These are phyloP conservation scores for Tetrapisispora taiwanensis DNA, from an alignment of 805 yeast species.

Conservation along the genomic window DNA sequence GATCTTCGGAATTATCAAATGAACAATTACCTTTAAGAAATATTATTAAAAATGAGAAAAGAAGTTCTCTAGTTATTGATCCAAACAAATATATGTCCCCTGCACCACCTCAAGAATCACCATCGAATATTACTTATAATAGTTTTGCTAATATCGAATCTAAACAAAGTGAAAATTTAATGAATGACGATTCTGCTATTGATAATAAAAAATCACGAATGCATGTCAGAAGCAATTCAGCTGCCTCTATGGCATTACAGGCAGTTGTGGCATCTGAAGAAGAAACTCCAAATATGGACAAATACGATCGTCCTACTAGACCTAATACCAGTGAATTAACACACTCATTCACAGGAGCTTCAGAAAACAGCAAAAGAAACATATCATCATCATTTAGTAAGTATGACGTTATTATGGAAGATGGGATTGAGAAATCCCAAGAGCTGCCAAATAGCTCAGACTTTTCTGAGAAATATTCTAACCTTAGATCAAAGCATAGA, in stretches of 20 bases:
- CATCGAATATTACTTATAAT: constrained; percentile 46
- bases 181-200: constrained; percentile 1
- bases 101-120: constrained; percentile 60
- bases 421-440: not conserved
- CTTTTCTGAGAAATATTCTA: constrained; percentile 1
- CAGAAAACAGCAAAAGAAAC: not conserved
- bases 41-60: constrained; percentile 19
- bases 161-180: constrained; percentile 1
- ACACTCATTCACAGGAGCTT: not conserved
- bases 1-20: not conserved
- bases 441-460: not conserved
- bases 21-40: not conserved
- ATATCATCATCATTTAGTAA: not conserved
- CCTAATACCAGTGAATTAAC: not conserved
- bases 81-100: constrained; percentile 37
- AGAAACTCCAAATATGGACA: constrained; percentile 6
- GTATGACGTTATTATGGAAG: not conserved
- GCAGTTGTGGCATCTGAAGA: constrained; percentile 61
- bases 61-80: constrained; percentile 28
- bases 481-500: constrained; percentile 33
- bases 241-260: constrained; percentile 61
- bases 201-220: constrained; percentile 14
- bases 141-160: constrained; percentile 30
- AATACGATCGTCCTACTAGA: not conserved
- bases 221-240: constrained; percentile 34